Percentiles rank a stretch among this genome's conserved stretches.
phyloP scores from a whole-genome alignment of 495 filamentous ascomycete genomes.

The Annulohypoxylon bovei region DNA sequence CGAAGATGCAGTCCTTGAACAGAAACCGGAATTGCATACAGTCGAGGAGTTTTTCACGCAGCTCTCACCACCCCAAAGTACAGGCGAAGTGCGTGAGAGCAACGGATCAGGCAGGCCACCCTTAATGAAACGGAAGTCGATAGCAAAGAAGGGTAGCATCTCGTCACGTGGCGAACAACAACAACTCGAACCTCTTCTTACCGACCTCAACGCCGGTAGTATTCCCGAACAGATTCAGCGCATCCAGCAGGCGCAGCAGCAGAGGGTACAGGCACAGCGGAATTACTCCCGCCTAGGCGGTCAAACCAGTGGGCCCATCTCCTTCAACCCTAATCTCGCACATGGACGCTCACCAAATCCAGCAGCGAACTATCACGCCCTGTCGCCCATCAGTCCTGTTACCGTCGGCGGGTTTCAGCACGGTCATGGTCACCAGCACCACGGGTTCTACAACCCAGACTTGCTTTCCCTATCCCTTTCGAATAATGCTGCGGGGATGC shows the following conservation, averaged over 20 bases:
- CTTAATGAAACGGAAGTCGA: slow-evolving; percentile 56
- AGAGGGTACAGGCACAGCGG: slow-evolving; percentile 54
- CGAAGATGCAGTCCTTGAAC: slow-evolving; percentile 82
- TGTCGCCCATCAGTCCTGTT: slow-evolving; percentile 59
- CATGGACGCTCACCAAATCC: slow-evolving; percentile 49
- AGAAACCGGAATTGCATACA: slow-evolving; percentile 88
- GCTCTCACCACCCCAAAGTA: slow-evolving; percentile 72
- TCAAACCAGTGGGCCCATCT: slow-evolving; percentile 51
- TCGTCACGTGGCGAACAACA: slow-evolving; percentile 50
- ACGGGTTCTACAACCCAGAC: slow-evolving; percentile 59
- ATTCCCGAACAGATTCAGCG: slow-evolving; percentile 48
- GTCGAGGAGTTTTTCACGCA: slow-evolving; percentile 95
- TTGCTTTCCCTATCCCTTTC: slow-evolving; percentile 55
- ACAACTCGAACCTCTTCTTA: slow-evolving; percentile 54
- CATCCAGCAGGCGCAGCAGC: slow-evolving; percentile 49
- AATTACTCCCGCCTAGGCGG: slow-evolving; percentile 51
- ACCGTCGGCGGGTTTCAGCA: slow-evolving; percentile 48
- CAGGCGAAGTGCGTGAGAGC: slow-evolving; percentile 43
- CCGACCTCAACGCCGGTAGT: slow-evolving; percentile 47
- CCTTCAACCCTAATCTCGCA: slow-evolving; percentile 53
- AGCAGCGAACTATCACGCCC: slow-evolving; percentile 52
- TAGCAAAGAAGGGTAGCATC: slow-evolving; percentile 54
- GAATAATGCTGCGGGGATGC: slow-evolving; percentile 52
- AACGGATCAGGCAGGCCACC: slow-evolving; percentile 45
- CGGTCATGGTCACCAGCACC: slow-evolving; percentile 48